Percentiles rank a stretch among this genome's conserved stretches.
Conservation (phyloP, 345 rosid species). For the Xanthoceras sorbifolium region DNA sequence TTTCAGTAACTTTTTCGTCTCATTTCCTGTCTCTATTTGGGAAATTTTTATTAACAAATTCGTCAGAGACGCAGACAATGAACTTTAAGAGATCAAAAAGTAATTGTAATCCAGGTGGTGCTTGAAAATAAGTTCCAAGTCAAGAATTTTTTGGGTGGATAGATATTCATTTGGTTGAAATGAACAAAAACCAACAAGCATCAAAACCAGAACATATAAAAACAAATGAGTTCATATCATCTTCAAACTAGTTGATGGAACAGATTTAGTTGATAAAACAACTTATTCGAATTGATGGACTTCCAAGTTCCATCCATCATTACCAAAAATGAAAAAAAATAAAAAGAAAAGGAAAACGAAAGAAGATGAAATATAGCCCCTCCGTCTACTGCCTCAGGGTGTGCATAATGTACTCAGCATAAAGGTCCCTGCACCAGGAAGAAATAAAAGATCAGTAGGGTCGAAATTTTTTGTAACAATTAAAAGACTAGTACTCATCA, state of each 20-base stretch:
- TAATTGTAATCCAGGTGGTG: not conserved
- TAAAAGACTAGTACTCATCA: not conserved
- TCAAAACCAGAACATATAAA: constrained; percentile 4
- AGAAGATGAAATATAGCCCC: not conserved
- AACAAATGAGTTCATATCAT: constrained; percentile 11
- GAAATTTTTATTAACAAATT: too few species aligned
- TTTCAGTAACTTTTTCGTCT: too few species aligned
- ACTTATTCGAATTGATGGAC: constrained; percentile 17
- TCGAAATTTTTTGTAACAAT: not conserved
- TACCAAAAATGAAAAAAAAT: not conserved
- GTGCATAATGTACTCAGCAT: constrained; percentile 77
- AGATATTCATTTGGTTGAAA: constrained; percentile 3
- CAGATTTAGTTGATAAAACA: not conserved
- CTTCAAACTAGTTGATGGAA: constrained; percentile 1
- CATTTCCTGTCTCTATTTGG: too few species aligned
- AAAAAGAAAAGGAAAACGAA: too few species aligned
- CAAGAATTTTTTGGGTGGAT: not conserved
- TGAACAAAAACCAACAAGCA: not conserved
- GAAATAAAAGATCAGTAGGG: constrained; percentile 21
- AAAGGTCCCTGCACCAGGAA: constrained; percentile 71
- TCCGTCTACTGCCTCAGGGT: constrained; percentile 63
- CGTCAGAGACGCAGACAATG: not conserved
- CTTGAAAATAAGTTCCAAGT: not conserved
- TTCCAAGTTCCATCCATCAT: not conserved
- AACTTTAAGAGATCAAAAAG: not conserved